phyloP scores from a whole-genome alignment of 1,284 basidiomycete species.

The Cryptococcus sp. region DNA sequence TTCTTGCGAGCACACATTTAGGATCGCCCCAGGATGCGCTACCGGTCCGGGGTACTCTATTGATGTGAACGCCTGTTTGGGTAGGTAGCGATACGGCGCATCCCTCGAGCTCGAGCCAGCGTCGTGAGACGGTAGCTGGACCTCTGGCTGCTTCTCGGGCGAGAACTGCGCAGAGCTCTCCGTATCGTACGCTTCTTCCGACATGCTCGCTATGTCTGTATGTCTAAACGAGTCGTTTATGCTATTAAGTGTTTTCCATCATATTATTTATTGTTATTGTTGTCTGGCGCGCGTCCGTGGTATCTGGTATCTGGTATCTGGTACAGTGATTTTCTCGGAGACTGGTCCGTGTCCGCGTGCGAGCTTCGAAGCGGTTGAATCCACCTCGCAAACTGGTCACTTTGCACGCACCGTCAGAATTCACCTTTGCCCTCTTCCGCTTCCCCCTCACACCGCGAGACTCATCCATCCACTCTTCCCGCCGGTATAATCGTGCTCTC shows the following conservation, averaged over 20 bases:
- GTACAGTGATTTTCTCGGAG: neutral
- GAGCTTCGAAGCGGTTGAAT: constrained; percentile 4
- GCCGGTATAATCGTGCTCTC: neutral
- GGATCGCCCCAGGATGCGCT: constrained; percentile 59
- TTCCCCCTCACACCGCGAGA: constrained; percentile 20
- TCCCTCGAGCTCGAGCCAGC: neutral
- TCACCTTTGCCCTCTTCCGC: constrained; percentile 14
- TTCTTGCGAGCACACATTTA: constrained; percentile 67
- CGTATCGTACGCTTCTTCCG: neutral
- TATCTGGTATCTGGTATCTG: neutral
- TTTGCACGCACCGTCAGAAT: neutral
- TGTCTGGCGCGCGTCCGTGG: neutral
- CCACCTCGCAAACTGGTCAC: no score
- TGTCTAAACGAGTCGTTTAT: no score
- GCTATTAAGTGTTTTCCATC: no score
- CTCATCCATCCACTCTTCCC: constrained; percentile 40
- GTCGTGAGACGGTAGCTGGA: neutral
- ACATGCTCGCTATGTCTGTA: neutral
- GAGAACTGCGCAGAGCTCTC: no score
- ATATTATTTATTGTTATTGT: neutral
- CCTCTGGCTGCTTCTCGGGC: neutral
- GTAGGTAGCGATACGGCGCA: constrained; percentile 61
- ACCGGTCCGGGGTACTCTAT: constrained; percentile 91
- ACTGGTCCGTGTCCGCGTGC: neutral
- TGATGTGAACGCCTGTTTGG: constrained; percentile 68